These are phyloP conservation scores for Diplodia seriata DNA, from an alignment of 2,329 filamentous ascomycete genomes.

Conservation along the genomic window DNA sequence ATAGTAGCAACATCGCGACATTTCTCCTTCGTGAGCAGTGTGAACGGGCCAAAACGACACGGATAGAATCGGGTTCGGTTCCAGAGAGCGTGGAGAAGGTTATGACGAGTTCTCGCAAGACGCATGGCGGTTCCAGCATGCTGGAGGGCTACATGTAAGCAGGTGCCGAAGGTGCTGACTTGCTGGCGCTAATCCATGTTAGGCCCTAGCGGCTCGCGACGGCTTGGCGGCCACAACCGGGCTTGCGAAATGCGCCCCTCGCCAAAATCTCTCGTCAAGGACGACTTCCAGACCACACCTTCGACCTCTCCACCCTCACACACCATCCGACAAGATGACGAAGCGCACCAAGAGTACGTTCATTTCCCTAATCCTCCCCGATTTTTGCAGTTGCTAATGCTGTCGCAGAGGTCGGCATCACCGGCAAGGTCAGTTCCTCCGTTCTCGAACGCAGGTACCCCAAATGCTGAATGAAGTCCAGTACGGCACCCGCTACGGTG, in stretches of 20 bases:
- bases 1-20: conserved; percentile 9
- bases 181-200: neutral
- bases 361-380: neutral
- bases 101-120: neutral
- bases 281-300: conserved; percentile 28
- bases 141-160: neutral
- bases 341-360: conserved; percentile 45
- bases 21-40: neutral
- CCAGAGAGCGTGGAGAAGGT: neutral
- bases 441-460: conserved; percentile 17
- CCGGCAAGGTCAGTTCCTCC: conserved; percentile 68
- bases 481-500: conserved; percentile 76
- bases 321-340: conserved; percentile 62
- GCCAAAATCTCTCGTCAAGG: conserved; percentile 30
- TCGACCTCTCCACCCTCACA: conserved; percentile 24
- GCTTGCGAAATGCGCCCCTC: conserved; percentile 23
- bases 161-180: conserved; percentile 9
- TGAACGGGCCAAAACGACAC: neutral
- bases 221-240: conserved; percentile 28
- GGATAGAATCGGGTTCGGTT: neutral
- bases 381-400: conserved; percentile 24
- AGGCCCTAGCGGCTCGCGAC: conserved; percentile 22
- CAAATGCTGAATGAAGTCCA: conserved; percentile 13
- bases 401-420: conserved; percentile 81
- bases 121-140: neutral